Conservation (phyloP, 495 filamentous ascomycete genomes). For the Neurospora intermedia region DNA sequence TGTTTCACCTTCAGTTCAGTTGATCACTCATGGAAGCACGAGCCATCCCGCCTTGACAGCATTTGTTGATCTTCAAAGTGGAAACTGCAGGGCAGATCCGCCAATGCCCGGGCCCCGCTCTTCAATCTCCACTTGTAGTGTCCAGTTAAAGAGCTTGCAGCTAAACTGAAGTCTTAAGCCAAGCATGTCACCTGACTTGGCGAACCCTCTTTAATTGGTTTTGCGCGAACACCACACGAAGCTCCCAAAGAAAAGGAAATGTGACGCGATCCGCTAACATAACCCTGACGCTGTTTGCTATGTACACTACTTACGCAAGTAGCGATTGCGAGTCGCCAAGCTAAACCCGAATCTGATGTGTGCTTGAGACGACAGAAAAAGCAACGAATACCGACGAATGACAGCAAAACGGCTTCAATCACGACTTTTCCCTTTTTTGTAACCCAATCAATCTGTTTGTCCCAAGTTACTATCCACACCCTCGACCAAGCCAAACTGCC, state of each 20-base stretch:
- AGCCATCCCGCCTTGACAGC: not conserved
- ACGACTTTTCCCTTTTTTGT: not conserved
- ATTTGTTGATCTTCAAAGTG: not conserved
- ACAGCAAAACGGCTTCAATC: not conserved
- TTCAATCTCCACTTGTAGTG: not conserved
- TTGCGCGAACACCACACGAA: not conserved
- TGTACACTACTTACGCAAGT: too few species aligned
- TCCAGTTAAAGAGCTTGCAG: not conserved
- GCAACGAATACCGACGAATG: not conserved
- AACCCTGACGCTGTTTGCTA: not conserved
- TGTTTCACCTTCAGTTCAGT: not conserved
- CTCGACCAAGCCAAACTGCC: not conserved
- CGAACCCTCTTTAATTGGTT: slow-evolving; percentile 15
- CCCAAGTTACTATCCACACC: not conserved
- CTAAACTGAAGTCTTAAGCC: not conserved
- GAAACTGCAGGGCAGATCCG: not conserved
- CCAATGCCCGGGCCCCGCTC: not conserved
- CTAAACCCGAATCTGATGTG: not conserved
- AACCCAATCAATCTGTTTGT: not conserved
- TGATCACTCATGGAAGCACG: not conserved
- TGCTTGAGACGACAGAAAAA: not conserved
- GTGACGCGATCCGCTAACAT: not conserved
- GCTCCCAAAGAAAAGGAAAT: not conserved
- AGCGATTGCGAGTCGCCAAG: not conserved
- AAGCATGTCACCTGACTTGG: slow-evolving; percentile 18